Base-by-base conservation (phyloP, 495 filamentous ascomycete genomes). In the Lichenothelia convexa region DNA sequence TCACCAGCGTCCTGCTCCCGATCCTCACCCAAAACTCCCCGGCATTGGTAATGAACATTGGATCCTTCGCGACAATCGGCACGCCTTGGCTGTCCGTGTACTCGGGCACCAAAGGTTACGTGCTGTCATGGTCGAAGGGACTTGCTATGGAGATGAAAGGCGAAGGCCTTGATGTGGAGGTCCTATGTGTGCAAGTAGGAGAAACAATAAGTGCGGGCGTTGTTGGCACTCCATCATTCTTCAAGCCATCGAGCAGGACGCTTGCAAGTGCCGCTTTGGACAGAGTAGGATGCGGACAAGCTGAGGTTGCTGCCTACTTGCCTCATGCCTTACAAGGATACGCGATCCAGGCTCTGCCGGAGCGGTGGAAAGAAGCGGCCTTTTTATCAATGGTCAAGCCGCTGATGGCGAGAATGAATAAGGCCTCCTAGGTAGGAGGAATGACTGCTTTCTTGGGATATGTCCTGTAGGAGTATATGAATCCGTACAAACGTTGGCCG, bases 11-110 rank as follows among this genome's bases (percentile, higher is more conserved):
- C 4, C 41, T 68, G 7, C 44, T 67, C 0, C 56, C 58, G 0
- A 30, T 46, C 6, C 36, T 66, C 24, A 36, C 35, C 19, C 39
- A 42, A 20, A 48, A 50, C 11, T 35, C 36, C 9, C 55, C 58
- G 2, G 45, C 44, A 2, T 40, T 67, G 4, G 47, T 68, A 15
- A 5, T 66, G 32, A 68, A 61, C 35, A 55, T 66, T 11, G 62
- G 62, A 6, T 58, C 54, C 4, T 4, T 56, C 7, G 48, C 54
- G 5, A 35, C 44, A 12, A 44, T 48, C 13, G 44, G 43, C 9
- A 55, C 53, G 0, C 59, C 61, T 1, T 61, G 53, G 39, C 21
- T 62, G 1, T 44, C 40, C 33, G 35, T 54, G 3, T 64, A 64
- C 40, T 42, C 48, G 3, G 45, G 44, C 1, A 48, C 55, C 4